Evolutionary conservation across 768 basidiomycete genomes (phyloP).

Genomic region (Amyloporia xantha): DNA sequence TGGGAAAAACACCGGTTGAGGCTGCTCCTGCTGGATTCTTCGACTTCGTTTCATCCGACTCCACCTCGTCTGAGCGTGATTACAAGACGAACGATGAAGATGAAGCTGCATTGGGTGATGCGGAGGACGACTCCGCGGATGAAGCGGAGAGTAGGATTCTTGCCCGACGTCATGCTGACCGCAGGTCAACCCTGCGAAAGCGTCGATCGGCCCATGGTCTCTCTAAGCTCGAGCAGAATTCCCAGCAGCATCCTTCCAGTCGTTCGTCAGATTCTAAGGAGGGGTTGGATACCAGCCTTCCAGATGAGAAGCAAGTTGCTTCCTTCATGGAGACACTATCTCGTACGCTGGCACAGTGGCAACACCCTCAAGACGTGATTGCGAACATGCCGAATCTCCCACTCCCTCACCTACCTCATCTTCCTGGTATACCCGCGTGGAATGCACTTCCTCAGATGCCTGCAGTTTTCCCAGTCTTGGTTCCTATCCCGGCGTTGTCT

Average conservation of each 20-base stretch:
- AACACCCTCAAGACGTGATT: slow-evolving; percentile 56
- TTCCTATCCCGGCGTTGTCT: slow-evolving; percentile 62
- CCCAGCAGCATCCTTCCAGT: not conserved
- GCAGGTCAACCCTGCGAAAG: slow-evolving; percentile 6
- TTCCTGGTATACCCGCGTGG: slow-evolving; percentile 49
- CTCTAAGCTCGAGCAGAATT: slow-evolving; percentile 3
- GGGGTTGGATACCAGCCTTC: slow-evolving; percentile 17
- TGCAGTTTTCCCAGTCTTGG: slow-evolving; percentile 73
- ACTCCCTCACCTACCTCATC: slow-evolving; percentile 28
- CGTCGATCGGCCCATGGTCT: slow-evolving; percentile 3
- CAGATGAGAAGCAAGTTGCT: slow-evolving; percentile 30
- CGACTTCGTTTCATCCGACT: slow-evolving; percentile 26
- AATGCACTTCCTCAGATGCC: slow-evolving; percentile 56
- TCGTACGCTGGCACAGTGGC: slow-evolving; percentile 55
- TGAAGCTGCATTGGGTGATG: slow-evolving; percentile 65
- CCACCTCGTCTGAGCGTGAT: slow-evolving; percentile 20
- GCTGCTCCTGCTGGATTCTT: slow-evolving; percentile 42
- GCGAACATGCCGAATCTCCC: slow-evolving; percentile 41
- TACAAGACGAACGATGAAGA: slow-evolving; percentile 32
- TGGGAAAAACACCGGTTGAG: slow-evolving; percentile 67
- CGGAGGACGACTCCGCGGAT: slow-evolving; percentile 56
- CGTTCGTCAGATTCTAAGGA: slow-evolving; percentile 15
- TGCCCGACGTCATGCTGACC: slow-evolving; percentile 5
- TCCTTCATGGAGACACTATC: slow-evolving; percentile 68
- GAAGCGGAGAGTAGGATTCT: slow-evolving; percentile 20